These are phyloP conservation scores for Cucumis hystrix DNA, from an alignment of 306 rosid species.

Conservation along the genomic window DNA sequence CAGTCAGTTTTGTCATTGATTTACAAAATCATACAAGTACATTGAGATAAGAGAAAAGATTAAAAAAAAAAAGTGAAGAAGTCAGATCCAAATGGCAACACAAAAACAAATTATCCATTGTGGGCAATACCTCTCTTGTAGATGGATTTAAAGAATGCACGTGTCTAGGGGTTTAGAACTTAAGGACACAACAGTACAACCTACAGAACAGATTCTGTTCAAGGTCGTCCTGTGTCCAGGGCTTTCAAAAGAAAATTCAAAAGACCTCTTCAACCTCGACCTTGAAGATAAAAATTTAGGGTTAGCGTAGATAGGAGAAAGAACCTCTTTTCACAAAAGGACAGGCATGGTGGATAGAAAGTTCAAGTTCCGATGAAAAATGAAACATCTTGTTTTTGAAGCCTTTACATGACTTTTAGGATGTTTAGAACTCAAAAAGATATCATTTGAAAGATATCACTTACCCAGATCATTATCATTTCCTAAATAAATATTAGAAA, in stretches of 20 bases:
- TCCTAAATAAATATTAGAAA: background rate
- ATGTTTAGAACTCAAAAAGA: background rate
- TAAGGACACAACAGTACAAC: too few species aligned
- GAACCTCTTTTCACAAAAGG: background rate
- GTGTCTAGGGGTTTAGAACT: too few species aligned
- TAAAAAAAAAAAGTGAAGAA: background rate
- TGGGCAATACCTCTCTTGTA: background rate
- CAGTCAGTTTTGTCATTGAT: background rate
- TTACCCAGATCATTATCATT: background rate
- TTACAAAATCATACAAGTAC: background rate
- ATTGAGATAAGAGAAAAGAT: background rate
- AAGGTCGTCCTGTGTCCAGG: background rate
- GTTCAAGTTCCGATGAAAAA: background rate
- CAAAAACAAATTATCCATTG: background rate
- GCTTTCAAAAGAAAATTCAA: background rate
- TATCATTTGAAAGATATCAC: background rate
- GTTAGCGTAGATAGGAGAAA: background rate
- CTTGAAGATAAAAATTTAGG: background rate
- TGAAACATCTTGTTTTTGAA: background rate
- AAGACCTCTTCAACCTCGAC: background rate
- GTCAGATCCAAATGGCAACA: background rate
- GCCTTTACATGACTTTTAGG: background rate
- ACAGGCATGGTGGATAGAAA: background rate
- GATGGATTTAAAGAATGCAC: background rate
- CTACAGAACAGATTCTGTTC: too few species aligned